A percentile compares a stretch with the other conserved stretches of the same genome.
Evolutionary conservation across 805 yeast genomes (phyloP).

Genomic region (Candida ficus): DNA sequence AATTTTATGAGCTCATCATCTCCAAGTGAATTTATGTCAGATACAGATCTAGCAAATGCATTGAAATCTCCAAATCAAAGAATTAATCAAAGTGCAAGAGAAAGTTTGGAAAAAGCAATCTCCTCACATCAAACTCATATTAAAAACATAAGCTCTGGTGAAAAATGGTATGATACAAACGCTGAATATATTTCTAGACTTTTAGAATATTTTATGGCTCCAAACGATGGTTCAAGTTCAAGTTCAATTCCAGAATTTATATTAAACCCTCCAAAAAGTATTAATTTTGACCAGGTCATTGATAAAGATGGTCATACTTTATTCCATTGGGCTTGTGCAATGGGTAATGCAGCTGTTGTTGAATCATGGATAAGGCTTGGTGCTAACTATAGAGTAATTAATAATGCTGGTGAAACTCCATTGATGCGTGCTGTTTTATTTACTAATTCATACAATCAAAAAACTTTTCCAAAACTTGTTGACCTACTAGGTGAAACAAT

Average conservation of each 20-base stretch:
- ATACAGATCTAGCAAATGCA: constrained; percentile 44
- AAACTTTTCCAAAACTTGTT: constrained; percentile 73
- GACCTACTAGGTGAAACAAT: constrained; percentile 72
- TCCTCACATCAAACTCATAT: constrained; percentile 12
- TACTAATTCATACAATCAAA: constrained; percentile 79
- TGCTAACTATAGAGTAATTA: constrained; percentile 56
- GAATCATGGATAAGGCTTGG: constrained; percentile 73
- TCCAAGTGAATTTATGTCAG: constrained; percentile 51
- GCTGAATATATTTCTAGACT: constrained; percentile 41
- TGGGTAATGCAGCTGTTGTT: constrained; percentile 78
- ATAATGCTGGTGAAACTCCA: constrained; percentile 80
- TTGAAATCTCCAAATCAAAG: constrained; percentile 25
- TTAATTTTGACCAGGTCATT: constrained; percentile 69
- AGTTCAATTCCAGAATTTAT: constrained; percentile 57
- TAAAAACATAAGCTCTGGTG: constrained; percentile 5
- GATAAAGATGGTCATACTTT: constrained; percentile 95
- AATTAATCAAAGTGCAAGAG: constrained; percentile 20
- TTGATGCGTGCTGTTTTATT: constrained; percentile 78
- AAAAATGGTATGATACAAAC: constrained; percentile 28
- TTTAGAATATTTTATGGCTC: constrained; percentile 48
- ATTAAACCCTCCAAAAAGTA: constrained; percentile 56
- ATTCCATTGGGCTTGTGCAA: constrained; percentile 96
- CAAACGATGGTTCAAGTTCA: constrained; percentile 41
- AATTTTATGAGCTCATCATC: constrained; percentile 32
- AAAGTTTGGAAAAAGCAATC: constrained; percentile 21